These are phyloP conservation scores for Acarospora socialis DNA, from an alignment of 2,329 filamentous ascomycete genomes.

Conservation along the genomic window DNA sequence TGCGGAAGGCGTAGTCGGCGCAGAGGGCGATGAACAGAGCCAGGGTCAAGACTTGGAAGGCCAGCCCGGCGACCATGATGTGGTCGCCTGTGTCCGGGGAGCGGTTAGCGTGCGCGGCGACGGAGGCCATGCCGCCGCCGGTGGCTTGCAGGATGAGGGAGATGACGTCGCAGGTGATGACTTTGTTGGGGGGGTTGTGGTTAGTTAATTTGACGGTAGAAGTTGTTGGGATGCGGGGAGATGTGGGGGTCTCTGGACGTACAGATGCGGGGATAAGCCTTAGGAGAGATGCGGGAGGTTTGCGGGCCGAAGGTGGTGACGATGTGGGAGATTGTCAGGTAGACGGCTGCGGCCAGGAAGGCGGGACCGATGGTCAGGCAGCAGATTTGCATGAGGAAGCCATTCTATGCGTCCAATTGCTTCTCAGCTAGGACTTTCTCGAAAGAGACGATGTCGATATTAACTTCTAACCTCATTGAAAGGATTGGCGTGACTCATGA, in stretches of 20 bases:
- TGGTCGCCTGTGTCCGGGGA: constrained; percentile 21
- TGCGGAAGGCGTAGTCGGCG: constrained; percentile 19
- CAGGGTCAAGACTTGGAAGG: constrained; percentile 28
- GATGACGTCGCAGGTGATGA: constrained; percentile 29
- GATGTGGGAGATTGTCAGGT: constrained; percentile 42
- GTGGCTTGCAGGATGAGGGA: constrained; percentile 28
- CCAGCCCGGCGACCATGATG: constrained; percentile 28
- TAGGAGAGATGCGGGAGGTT: neutral
- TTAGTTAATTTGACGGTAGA: too few species aligned
- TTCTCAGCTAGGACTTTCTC: too few species aligned
- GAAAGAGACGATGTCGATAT: too few species aligned
- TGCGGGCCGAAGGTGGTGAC: constrained; percentile 24
- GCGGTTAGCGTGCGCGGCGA: constrained; percentile 11
- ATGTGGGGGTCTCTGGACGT: too few species aligned
- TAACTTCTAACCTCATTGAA: constrained; percentile 31
- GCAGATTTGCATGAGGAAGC: constrained; percentile 53
- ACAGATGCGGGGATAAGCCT: constrained; percentile 16
- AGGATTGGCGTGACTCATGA: constrained; percentile 43
- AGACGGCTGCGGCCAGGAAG: constrained; percentile 50
- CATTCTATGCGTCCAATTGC: constrained; percentile 35
- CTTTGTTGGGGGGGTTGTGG: too few species aligned
- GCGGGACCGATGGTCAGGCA: constrained; percentile 44
- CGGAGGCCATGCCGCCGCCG: constrained; percentile 26
- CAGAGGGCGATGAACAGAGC: constrained; percentile 20
- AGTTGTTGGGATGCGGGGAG: too few species aligned